Evolutionary conservation across 1,139 yeast species (phyloP).

Genomic region (Arxiozyma telluris): DNA sequence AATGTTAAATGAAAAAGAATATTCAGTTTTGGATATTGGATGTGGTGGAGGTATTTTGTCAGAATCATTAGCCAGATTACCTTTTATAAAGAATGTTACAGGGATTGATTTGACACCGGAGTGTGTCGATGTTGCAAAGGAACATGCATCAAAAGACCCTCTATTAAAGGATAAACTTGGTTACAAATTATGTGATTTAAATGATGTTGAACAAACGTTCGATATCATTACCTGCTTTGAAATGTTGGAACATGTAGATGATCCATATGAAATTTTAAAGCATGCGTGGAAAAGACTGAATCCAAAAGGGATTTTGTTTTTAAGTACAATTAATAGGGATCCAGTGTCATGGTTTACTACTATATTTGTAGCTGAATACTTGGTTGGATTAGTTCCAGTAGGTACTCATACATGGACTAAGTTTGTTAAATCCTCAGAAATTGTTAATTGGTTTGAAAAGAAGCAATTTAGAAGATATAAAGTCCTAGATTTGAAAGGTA

Average conservation of each 20-base stretch:
- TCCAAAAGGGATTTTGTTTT: conserved; percentile 52
- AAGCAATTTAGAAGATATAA: conserved; percentile 39
- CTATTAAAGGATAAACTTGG: conserved; percentile 41
- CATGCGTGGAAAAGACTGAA: conserved; percentile 60
- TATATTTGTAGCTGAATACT: conserved; percentile 78
- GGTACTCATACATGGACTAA: conserved; percentile 88
- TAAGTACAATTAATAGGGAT: conserved; percentile 89
- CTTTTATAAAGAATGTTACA: conserved; percentile 50
- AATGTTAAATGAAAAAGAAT: conserved; percentile 33
- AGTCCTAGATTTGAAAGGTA: conserved; percentile 64
- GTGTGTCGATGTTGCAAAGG: conserved; percentile 69
- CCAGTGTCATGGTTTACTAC: conserved; percentile 89
- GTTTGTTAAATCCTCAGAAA: conserved; percentile 71
- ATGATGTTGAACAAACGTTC: conserved; percentile 44
- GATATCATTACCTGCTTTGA: conserved; percentile 89
- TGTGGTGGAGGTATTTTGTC: conserved; percentile 95
- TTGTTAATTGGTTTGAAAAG: conserved; percentile 53
- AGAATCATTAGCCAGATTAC: conserved; percentile 77
- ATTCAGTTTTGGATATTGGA: conserved; percentile 74
- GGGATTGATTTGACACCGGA: conserved; percentile 85
- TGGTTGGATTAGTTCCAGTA: conserved; percentile 71
- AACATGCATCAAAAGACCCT: conserved; percentile 64
- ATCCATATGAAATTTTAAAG: conserved; percentile 63
- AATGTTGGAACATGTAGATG: conserved; percentile 86
- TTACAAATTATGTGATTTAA: conserved; percentile 57